phyloP scores from a whole-genome alignment of 2,329 filamentous ascomycete species.

The Scedosporium dehoogii region DNA sequence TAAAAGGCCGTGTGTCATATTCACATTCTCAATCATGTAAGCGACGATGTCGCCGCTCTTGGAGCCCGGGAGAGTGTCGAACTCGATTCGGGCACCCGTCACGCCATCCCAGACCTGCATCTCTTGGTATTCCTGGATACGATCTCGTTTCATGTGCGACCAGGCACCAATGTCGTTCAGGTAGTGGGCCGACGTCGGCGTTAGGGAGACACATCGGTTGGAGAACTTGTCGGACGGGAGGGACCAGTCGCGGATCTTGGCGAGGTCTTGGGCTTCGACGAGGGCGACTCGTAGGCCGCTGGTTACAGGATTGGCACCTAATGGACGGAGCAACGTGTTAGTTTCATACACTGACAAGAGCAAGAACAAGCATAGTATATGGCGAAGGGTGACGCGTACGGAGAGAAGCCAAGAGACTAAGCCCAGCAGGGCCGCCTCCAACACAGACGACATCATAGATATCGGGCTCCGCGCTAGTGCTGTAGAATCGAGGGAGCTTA shows the following conservation, averaged over 20 bases:
- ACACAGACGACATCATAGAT: conserved; percentile 92
- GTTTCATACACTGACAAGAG: not conserved
- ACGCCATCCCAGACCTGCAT: conserved; percentile 99
- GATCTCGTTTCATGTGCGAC: conserved; percentile 59
- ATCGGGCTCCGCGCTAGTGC: conserved; percentile 35
- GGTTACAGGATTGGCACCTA: conserved; percentile 67
- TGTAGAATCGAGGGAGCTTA: conserved; percentile 1
- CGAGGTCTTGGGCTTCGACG: conserved; percentile 80
- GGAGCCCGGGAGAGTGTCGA: conserved; percentile 52
- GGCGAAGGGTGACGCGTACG: conserved; percentile 37
- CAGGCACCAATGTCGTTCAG: conserved; percentile 78
- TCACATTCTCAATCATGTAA: conserved; percentile 94
- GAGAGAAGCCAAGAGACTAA: conserved; percentile 70
- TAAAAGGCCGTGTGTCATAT: conserved; percentile 72
- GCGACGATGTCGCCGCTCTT: conserved; percentile 59
- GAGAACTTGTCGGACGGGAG: conserved; percentile 64
- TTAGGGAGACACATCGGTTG: conserved; percentile 92
- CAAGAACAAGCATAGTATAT: too few species aligned
- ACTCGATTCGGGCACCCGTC: conserved; percentile 76
- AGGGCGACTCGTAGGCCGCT: conserved; percentile 74
- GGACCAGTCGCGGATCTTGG: conserved; percentile 55
- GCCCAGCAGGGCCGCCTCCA: conserved; percentile 78
- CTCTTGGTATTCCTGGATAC: conserved; percentile 81
- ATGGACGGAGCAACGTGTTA: conserved; percentile 8
- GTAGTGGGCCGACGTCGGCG: conserved; percentile 76